These are phyloP conservation scores for Orbilia blumenaviensis DNA, from an alignment of 2,329 filamentous ascomycete species.

Conservation along the genomic window DNA sequence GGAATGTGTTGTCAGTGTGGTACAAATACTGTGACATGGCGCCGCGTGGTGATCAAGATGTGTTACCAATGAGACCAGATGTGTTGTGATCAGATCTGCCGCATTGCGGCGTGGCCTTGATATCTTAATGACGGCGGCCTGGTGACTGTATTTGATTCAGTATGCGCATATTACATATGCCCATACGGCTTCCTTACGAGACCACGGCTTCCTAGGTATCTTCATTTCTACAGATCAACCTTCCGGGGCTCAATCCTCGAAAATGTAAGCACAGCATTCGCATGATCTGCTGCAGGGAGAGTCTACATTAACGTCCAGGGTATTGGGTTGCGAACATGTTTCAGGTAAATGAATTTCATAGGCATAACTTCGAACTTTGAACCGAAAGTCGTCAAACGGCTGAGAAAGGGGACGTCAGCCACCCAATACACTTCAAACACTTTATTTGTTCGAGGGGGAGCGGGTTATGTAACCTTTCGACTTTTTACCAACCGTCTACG, in stretches of 20 bases:
- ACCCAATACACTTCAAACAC: constrained; percentile 44
- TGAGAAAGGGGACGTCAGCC: constrained; percentile 13
- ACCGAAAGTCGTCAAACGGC: constrained; percentile 5
- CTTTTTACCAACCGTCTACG: constrained; percentile 12
- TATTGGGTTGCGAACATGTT: constrained; percentile 15
- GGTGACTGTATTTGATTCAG: too few relatives aligned
- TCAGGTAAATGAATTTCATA: constrained; percentile 17
- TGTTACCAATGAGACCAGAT: too few relatives aligned
- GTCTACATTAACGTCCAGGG: not conserved
- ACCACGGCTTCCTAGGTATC: not conserved
- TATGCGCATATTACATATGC: too few relatives aligned
- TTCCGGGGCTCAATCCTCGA: not conserved
- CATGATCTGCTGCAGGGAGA: constrained; percentile 9
- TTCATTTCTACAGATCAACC: not conserved
- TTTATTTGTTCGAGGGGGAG: not conserved
- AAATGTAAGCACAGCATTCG: constrained; percentile 3
- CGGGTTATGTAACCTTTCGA: not conserved
- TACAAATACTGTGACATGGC: not conserved
- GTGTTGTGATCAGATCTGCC: too few relatives aligned
- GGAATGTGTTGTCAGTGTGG: not conserved
- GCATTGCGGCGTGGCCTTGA: too few relatives aligned
- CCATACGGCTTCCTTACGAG: too few relatives aligned
- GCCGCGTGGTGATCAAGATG: too few relatives aligned
- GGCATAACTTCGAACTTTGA: constrained; percentile 11
- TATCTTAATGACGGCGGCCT: too few relatives aligned